Evolutionary conservation across 1,284 basidiomycete genomes (phyloP).

Genomic region (Ganoderma lucidum): DNA sequence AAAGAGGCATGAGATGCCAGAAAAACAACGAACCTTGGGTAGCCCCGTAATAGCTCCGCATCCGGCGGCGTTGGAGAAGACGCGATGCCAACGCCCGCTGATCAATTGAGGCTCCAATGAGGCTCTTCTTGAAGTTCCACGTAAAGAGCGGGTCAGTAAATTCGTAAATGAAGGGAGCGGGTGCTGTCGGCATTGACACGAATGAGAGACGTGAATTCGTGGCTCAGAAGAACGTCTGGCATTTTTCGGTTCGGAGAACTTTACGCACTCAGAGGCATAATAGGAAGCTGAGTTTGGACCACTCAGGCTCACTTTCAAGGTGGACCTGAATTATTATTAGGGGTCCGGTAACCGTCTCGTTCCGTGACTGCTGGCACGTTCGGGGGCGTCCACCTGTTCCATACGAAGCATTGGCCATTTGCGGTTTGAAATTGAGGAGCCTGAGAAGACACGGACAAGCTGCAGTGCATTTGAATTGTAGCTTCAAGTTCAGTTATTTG

Average conservation of each 20-base stretch:
- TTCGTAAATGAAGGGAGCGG: neutral
- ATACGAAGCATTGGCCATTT: no score
- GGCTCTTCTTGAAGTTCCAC: neutral
- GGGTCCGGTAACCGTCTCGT: no score
- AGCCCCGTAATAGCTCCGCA: neutral
- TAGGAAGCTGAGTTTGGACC: neutral
- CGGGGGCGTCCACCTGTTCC: no score
- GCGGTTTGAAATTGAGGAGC: no score
- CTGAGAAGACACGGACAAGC: no score
- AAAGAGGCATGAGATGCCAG: neutral
- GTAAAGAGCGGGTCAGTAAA: neutral
- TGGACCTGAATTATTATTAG: neutral
- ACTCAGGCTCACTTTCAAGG: neutral
- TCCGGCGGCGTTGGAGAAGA: neutral
- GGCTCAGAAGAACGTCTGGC: neutral
- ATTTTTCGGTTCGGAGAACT: neutral
- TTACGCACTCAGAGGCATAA: neutral
- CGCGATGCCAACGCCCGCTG: neutral
- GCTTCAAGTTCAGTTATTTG: no score
- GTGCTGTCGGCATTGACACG: neutral
- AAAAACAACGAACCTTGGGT: neutral
- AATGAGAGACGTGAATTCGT: neutral
- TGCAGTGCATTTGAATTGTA: no score
- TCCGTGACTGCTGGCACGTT: no score
- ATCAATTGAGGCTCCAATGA: neutral